Percentiles rank a stretch among this genome's conserved stretches.
Evolutionary conservation across 257 asterid species (phyloP).

Genomic region (Cinchona pubescens): DNA sequence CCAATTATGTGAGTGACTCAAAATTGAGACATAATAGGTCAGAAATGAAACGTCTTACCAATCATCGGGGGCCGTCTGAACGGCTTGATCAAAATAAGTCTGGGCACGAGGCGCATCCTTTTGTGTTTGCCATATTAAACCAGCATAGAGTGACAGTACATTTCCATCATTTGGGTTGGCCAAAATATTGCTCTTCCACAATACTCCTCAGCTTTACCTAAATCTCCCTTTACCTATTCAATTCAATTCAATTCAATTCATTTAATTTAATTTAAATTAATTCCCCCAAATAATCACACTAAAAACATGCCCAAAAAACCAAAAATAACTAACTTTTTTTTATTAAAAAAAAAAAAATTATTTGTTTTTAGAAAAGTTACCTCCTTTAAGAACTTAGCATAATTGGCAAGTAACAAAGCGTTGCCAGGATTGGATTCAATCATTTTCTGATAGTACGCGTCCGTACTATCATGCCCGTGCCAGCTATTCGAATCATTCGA

Average conservation of each 20-base stretch:
- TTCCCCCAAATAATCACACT: neutral
- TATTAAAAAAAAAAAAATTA: neutral
- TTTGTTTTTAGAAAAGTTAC: no score
- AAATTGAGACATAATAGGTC: no score
- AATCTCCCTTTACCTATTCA: slow-evolving; percentile 63
- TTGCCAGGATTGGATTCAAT: slow-evolving; percentile 64
- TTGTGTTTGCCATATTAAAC: slow-evolving; percentile 73
- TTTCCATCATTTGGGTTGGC: slow-evolving; percentile 63
- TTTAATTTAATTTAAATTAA: no score
- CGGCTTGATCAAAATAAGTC: slow-evolving; percentile 74
- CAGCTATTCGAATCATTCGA: slow-evolving; percentile 44
- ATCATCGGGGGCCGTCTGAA: slow-evolving; percentile 69
- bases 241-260: neutral
- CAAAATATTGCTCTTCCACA: slow-evolving; percentile 75
- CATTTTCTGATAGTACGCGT: slow-evolving; percentile 69
- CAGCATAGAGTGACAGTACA: slow-evolving; percentile 81
- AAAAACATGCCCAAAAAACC: neutral
- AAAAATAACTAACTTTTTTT: neutral
- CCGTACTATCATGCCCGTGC: slow-evolving; percentile 51
- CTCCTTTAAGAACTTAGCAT: slow-evolving; percentile 80
- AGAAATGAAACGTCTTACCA: no score
- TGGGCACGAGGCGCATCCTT: slow-evolving; percentile 68
- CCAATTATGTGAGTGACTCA: no score
- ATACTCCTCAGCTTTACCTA: slow-evolving; percentile 76
- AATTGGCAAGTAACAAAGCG: slow-evolving; percentile 65